Evolutionary conservation across 257 asterid genomes (phyloP).

Genomic region (Penstemon newberryi): DNA sequence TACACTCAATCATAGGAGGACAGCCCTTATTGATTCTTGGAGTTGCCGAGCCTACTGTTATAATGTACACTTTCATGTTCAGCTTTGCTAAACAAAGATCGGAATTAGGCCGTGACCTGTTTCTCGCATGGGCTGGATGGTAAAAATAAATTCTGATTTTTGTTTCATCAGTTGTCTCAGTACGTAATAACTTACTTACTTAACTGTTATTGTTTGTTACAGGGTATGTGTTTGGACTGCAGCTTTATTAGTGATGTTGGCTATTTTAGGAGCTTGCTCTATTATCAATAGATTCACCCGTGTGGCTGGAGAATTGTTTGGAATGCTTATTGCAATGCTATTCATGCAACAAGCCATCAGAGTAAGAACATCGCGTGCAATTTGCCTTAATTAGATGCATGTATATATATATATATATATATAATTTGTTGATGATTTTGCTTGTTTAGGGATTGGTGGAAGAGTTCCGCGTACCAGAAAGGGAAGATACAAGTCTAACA

Average conservation of each 20-base stretch:
- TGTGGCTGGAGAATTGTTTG: slow-evolving; percentile 82
- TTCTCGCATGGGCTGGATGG: too few relatives aligned
- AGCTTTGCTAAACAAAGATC: too few relatives aligned
- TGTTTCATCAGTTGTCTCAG: too few relatives aligned
- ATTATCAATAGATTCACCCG: slow-evolving; percentile 90
- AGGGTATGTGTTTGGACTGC: slow-evolving; percentile 98
- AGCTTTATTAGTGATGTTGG: slow-evolving; percentile 64
- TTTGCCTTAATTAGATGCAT: too few relatives aligned
- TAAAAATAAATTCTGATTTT: background rate
- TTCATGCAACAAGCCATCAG: slow-evolving; percentile 87
- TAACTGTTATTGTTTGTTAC: background rate
- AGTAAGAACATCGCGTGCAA: slow-evolving; percentile 33
- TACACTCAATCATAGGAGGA: too few relatives aligned
- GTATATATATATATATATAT: too few relatives aligned
- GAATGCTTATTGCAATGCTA: slow-evolving; percentile 91
- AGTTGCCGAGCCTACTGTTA: too few relatives aligned
- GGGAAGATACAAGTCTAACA: slow-evolving; percentile 41
- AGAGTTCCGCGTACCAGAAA: slow-evolving; percentile 70
- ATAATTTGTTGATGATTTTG: background rate
- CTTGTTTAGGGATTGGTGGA: slow-evolving; percentile 67
- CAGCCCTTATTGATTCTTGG: too few relatives aligned
- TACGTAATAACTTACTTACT: too few relatives aligned
- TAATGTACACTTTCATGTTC: too few relatives aligned
- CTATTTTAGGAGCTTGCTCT: slow-evolving; percentile 84
- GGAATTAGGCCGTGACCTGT: too few relatives aligned